Evolutionary conservation across 2,329 filamentous ascomycete genomes (phyloP).

Genomic region (Epichloe gansuensis): DNA sequence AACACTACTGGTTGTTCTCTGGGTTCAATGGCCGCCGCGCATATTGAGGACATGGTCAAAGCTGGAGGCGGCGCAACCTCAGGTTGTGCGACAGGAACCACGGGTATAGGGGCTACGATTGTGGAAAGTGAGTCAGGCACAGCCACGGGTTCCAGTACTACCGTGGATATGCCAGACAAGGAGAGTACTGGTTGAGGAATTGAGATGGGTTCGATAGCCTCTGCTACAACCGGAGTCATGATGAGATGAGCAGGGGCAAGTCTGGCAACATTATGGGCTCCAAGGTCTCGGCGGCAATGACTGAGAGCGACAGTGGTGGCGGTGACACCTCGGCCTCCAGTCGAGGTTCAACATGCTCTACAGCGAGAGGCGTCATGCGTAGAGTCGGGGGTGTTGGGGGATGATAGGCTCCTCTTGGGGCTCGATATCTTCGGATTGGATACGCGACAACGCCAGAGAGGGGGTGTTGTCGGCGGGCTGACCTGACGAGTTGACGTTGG

Average conservation of each 20-base stretch:
- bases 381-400: slow-evolving; percentile 19
- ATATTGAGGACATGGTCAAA: slow-evolving; percentile 20
- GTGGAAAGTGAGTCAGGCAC: slow-evolving; percentile 11
- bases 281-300: slow-evolving; percentile 21
- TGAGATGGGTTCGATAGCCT: slow-evolving; percentile 16
- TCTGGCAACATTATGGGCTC: slow-evolving; percentile 19
- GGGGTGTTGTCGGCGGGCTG: slow-evolving; percentile 20
- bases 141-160: slow-evolving; percentile 16
- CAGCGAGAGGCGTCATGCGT: slow-evolving; percentile 15
- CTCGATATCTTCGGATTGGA: slow-evolving; percentile 33
- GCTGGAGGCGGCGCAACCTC: slow-evolving; percentile 6
- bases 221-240: slow-evolving; percentile 19
- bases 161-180: slow-evolving; percentile 15
- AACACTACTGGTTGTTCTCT: slow-evolving; percentile 17
- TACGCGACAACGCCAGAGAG: slow-evolving; percentile 30
- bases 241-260: slow-evolving; percentile 12
- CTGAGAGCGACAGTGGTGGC: slow-evolving; percentile 19
- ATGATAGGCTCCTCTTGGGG: slow-evolving; percentile 26
- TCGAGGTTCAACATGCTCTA: slow-evolving; percentile 20
- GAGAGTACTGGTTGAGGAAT: slow-evolving; percentile 6
- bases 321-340: slow-evolving; percentile 11
- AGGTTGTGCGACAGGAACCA: neutral
- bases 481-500: slow-evolving; percentile 28
- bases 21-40: slow-evolving; percentile 22
- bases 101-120: slow-evolving; percentile 1